Conservation (phyloP, 1,139 yeast species). For the Suhomyces bribrorum region DNA sequence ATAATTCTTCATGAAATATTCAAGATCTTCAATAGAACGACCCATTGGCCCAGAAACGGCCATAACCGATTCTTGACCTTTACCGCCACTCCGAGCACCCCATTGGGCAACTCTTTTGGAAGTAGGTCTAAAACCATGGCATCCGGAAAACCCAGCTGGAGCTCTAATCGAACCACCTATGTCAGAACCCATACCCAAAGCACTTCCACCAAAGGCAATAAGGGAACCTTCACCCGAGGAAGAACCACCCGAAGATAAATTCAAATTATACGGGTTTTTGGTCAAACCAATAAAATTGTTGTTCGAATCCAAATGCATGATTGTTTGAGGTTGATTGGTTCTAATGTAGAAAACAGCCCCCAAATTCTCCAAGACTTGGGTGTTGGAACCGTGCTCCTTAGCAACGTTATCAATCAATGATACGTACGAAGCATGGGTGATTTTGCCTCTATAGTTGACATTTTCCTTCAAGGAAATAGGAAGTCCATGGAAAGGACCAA, state of each 20-base stretch:
- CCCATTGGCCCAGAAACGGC: conserved; percentile 68
- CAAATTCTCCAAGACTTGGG: conserved; percentile 53
- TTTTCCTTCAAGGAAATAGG: conserved; percentile 82
- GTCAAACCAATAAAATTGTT: conserved; percentile 44
- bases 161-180: conserved; percentile 79
- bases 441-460: conserved; percentile 55
- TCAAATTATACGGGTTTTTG: conserved; percentile 42
- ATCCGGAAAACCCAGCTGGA: conserved; percentile 73
- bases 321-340: conserved; percentile 49
- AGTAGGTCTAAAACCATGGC: conserved; percentile 69
- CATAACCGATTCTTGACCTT: conserved; percentile 59
- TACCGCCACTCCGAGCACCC: conserved; percentile 57
- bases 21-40: conserved; percentile 62
- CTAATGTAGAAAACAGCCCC: conserved; percentile 66
- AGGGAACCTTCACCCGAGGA: conserved; percentile 79
- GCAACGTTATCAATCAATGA: conserved; percentile 52
- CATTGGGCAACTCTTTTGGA: conserved; percentile 54
- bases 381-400: conserved; percentile 50
- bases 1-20: conserved; percentile 58
- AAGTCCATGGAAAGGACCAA: conserved; percentile 78
- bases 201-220: conserved; percentile 64
- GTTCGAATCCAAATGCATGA: conserved; percentile 49
- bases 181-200: conserved; percentile 72
- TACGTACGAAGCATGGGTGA: conserved; percentile 67
- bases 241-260: conserved; percentile 58